Base-by-base conservation (phyloP, 2,329 filamentous ascomycete genomes). In the Claviceps spartinae region DNA sequence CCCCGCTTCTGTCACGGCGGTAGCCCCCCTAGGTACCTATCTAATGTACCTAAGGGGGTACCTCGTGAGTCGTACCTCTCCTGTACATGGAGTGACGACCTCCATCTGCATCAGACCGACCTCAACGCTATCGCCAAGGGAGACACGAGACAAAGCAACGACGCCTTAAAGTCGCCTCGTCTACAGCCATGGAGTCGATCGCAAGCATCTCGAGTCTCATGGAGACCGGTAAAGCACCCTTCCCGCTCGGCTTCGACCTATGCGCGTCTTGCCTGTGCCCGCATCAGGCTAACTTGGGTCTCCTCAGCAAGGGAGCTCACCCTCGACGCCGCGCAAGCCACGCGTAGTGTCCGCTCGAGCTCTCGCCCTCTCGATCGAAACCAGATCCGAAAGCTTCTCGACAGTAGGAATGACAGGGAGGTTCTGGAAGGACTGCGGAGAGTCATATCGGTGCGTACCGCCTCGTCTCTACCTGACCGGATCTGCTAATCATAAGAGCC, bases 351-450 rank as follows among this genome's bases (percentile, higher is more conserved):
- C 55, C 75, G 81, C 54, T 75, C 76, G 59, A 74, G 81, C 38
- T 75, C 79, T 24, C 80, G 81, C 51, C 79, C 82, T 46, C 71
- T 93, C 57, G 85, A 90, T 54, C 78, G 82, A n/a, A 75, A 79
- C 54, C 89, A 96, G 71, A 85, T 97, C 65, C 94, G 94, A 75
- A 95, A 91, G 72, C 79, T 97, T 18, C 77, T 98, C 57, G 93
- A 97, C 68, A 96, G 90, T 64, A 82, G 93, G 58, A 87, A 86
- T 73, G 93, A 98, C 60, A 81, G 89, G 59, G 93, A 98, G 59
- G 84, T 97, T 11, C 76, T 97, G 34, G 93, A 98, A 61, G 93
- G 93, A 47, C 70, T 98, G 68, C 85, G 89, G 59, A 84, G 84
- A 63, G 88, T 97, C 63, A 85, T 94, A 59, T 83, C 88, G 64